Evolutionary conservation across 179 eudicot species (phyloP), one percentile per base, ranked within the genome.

Genomic region (Carnegiea gigantea): DNA sequence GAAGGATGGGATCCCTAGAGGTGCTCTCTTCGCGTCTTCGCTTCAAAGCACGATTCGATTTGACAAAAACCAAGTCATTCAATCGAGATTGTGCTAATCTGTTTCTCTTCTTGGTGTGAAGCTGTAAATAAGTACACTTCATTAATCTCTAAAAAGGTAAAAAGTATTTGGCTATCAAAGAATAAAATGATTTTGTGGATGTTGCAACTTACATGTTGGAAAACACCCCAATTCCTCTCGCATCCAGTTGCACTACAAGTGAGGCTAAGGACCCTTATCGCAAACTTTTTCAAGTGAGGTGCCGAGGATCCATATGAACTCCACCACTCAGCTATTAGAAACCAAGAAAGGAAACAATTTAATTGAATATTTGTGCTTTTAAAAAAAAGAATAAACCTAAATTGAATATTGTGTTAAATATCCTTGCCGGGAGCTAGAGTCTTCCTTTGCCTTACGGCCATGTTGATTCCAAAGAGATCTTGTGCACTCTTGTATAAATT

Each of bases 61-160:
- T 79, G 30, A 82, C 18, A 59, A 51, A 85, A 0, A 82, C 60
- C 74, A 82, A 38, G 38, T 81, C 82, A 75, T 85, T 85, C 24
- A 78, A 48, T 38, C 70, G 30, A 11, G 11, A 9, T 54, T 85
- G 85, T 13, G 68, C 76, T 46, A 85, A 44, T 30, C 26, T 13
- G 6, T 82, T 82, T 48, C 71, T 82, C 70, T 59, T 85, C 77
- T 78, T 82, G 17, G 67, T 46, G 30, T 85, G 70, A 67, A 84
- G 75, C 71, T 75, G 74, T 49, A 18, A 7, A 44, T 53, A 53
- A 53, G 60, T 13, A 53, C 5, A 3, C 60, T 53, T 53, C 20
- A 53, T 53, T 53, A 13, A 11, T 17, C 20, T 11, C 18, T 53
- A 1, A 13, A 0, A 53, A 13, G 13, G 4, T 13, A 13, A 53